Conservation (phyloP, 129 eudicot genomes). For the Tagetes erecta region DNA sequence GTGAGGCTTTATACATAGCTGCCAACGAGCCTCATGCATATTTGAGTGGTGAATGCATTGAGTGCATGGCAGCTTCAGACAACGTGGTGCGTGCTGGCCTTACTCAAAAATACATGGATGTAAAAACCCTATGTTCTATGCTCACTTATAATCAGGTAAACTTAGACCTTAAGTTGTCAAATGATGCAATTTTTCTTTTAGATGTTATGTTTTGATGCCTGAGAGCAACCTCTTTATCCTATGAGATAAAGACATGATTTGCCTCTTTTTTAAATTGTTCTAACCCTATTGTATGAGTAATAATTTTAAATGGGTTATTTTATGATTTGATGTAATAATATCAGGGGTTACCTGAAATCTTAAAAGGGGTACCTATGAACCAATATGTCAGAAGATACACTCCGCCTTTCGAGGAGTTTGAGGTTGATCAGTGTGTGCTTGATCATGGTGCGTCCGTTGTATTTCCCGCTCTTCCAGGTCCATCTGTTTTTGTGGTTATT, state of each 20-base stretch:
- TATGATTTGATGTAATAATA: constrained; percentile 19
- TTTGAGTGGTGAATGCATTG: constrained; percentile 74
- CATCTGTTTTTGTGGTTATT: constrained; percentile 60
- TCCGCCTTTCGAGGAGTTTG: constrained; percentile 90
- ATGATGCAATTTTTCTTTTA: background rate
- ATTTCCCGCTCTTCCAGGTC: constrained; percentile 61
- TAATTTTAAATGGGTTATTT: too few species aligned
- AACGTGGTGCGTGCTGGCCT: constrained; percentile 98
- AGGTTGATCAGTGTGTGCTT: constrained; percentile 70
- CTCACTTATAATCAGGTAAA: constrained; percentile 87
- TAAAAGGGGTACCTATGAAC: constrained; percentile 53
- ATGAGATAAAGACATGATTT: too few species aligned
- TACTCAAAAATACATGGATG: constrained; percentile 82
- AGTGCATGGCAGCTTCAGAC: constrained; percentile 98
- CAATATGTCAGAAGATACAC: constrained; percentile 52
- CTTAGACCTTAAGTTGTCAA: background rate
- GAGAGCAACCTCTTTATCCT: too few species aligned
- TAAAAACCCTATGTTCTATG: constrained; percentile 73
- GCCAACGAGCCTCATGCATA: constrained; percentile 97
- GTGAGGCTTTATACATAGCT: constrained; percentile 78
- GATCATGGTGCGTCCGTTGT: constrained; percentile 39
- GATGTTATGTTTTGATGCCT: background rate
- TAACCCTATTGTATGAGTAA: too few species aligned
- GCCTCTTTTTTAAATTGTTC: too few species aligned
- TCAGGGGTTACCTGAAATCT: constrained; percentile 68